These are phyloP conservation scores for Debaryomyces maramus DNA, from an alignment of 805 yeast genomes.

Conservation along the genomic window DNA sequence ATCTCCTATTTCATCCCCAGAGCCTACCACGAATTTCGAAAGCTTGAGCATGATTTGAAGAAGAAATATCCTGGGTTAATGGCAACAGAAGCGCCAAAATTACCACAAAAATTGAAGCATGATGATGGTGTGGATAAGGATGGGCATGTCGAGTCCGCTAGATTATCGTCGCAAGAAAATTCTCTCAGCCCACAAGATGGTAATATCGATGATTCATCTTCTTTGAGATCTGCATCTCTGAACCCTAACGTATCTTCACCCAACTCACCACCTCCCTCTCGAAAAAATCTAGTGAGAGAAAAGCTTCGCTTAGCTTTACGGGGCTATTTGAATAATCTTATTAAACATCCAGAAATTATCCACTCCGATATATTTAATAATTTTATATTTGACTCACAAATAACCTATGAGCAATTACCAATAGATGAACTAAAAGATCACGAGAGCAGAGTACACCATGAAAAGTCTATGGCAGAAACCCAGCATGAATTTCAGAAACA, in stretches of 20 bases:
- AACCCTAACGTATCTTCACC: background rate
- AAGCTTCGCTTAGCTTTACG: constrained; percentile 74
- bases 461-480: constrained; percentile 52
- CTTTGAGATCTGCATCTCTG: background rate
- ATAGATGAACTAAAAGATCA: constrained; percentile 55
- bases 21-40: constrained; percentile 67
- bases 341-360: constrained; percentile 55
- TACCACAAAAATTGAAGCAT: constrained; percentile 55
- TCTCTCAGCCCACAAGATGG: background rate
- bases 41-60: constrained; percentile 53
- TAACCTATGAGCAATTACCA: constrained; percentile 33
- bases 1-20: constrained; percentile 52
- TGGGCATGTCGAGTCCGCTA: background rate
- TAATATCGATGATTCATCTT: background rate
- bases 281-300: constrained; percentile 60
- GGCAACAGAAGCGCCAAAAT: constrained; percentile 51
- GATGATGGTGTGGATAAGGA: constrained; percentile 26
- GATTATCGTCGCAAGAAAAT: background rate
- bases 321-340: constrained; percentile 61
- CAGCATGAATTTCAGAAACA: constrained; percentile 74
- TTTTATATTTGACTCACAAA: constrained; percentile 48
- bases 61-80: constrained; percentile 62
- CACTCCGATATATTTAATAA: constrained; percentile 50
- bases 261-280: too few relatives aligned
- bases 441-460: constrained; percentile 57